A percentile compares a stretch with the other conserved stretches of the same genome.
These are phyloP conservation scores for Leishmania martiniquensis DNA, from an alignment of 208 protist species.

Conservation along the genomic window DNA sequence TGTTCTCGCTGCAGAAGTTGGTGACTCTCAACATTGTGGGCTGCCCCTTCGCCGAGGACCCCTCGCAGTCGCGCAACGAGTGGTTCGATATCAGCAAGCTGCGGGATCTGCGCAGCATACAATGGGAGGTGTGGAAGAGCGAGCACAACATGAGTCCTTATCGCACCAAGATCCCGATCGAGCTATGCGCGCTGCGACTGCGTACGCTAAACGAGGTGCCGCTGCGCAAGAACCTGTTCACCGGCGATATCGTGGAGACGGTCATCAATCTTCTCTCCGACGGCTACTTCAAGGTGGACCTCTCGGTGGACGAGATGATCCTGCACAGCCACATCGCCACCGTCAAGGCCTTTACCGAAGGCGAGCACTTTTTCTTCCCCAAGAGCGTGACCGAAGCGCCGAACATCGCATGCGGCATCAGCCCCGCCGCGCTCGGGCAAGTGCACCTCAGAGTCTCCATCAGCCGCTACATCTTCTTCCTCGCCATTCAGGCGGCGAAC, in stretches of 20 bases:
- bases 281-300: conserved; percentile 89
- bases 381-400: conserved; percentile 12
- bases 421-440: conserved; percentile 22
- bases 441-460: conserved; percentile 66
- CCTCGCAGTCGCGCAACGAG: conserved; percentile 62
- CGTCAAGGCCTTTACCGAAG: conserved; percentile 48
- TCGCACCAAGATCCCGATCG: conserved; percentile 82
- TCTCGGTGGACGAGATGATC: conserved; percentile 74
- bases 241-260: conserved; percentile 75
- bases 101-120: conserved; percentile 60
- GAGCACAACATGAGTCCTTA: conserved; percentile 83
- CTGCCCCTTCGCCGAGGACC: conserved; percentile 83
- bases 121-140: conserved; percentile 83
- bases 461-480: conserved; percentile 90
- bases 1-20: conserved; percentile 82
- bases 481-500: conserved; percentile 89
- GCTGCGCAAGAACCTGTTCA: conserved; percentile 73
- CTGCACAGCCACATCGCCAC: conserved; percentile 72
- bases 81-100: conserved; percentile 91
- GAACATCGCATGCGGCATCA: conserved; percentile 1
- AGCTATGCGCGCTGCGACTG: conserved; percentile 77
- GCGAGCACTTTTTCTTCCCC: conserved; percentile 76
- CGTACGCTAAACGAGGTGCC: conserved; percentile 67
- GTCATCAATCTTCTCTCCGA: conserved; percentile 84
- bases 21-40: conserved; percentile 79